Base-by-base conservation (phyloP, 2,329 filamentous ascomycete species). In the Cordyceps sp. region DNA sequence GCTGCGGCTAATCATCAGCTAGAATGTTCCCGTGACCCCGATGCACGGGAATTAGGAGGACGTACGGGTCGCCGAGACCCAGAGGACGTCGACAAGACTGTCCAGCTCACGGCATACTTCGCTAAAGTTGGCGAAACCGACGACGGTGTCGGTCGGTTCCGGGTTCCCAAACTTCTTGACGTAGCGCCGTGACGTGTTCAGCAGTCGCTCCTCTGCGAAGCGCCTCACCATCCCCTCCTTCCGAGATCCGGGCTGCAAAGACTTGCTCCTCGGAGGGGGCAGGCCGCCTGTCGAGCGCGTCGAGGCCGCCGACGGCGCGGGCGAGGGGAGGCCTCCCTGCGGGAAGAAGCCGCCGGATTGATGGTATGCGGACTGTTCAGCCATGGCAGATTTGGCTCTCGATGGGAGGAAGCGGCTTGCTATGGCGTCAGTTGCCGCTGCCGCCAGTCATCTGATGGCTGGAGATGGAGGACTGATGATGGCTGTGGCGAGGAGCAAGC, bases 41-140 rank as follows among this genome's bases (percentile, higher is more conserved):
- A n/a, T n/a, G n/a, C n/a, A 16, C n/a, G 25, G n/a, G 12, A 10
- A 10, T 10, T 5, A 5, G 4, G 22, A 15, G 4, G 14, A 52
- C 81, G 50, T 62, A 85, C 84, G 84, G 16, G 86, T 93, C 9
- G 80, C 83, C 20, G 77, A 83, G 16, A 83, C 68, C 88, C 88
- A 96, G 5, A 93, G 56, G 7, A 92, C 68, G 50, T 92, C 78
- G 13, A 93, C 57, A 10, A 93, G 50, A 6, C 65, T 64, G 34
- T 86, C 79, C 1, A 93, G 53, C 45, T 93, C 84, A 35, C 61
- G 69, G 33, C 73, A 82, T 5, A 84, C 68, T 45, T 86, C 77
- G 31, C 59, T 62, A 49, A 88, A 80, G 32, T 55, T 69, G 33
- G 61, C 53, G 46, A 72, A 74, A 16, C 68, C 69, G 3, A 58